Base-by-base conservation (phyloP, 164 flowering plant genomes). In the Tetracentron sinense region DNA sequence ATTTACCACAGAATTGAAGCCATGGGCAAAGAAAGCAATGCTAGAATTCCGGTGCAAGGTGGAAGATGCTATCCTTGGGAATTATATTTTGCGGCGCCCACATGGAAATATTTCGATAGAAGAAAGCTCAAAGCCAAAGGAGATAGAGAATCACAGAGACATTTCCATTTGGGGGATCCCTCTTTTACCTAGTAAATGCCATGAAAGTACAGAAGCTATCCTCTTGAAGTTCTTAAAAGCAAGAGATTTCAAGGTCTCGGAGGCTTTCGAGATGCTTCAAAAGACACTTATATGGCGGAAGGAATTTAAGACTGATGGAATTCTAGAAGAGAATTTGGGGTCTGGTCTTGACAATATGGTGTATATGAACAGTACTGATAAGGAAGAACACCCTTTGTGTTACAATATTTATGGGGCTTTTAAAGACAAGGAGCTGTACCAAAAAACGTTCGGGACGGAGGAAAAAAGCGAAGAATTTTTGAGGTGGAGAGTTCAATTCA, bases 141-240 rank as follows among this genome's bases (percentile, higher is more conserved):
- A 33, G 0, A 47, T 14, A 19, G 80, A 69, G 46, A 44, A 70
- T 47, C 46, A 69, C 1, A 55, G 30, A 44, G 74, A 74, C 19
- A 58, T 82, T n/a, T 58, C 69, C 21, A 63, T 87, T 0, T 85
- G 92, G 89, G 88, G 88, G 4, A 77, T 87, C 16, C 88, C 87
- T 10, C 65, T 87, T 23, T 60, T 81, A 28, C 85, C 88, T 2
- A 75, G 82, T n/a, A 71, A 70, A 62, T 78, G 77, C 25, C 77
- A 78, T 60, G 75, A 72, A 20, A 76, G 80, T 7, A 79, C 83
- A 0, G 82, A 87, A 50, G 25, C 65, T 1, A 60, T 87, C 49
- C 75, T 87, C 12, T 11, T 76, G 51, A 83, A 87, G 38, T 85
- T 87, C 69, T 70, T 85, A 27, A 74, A 64, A 63, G 86, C 89